A percentile compares a stretch with the other conserved stretches of the same genome.
phyloP scores from a whole-genome alignment of 2,329 filamentous ascomycete genomes.

The Trichophyton rubrum region DNA sequence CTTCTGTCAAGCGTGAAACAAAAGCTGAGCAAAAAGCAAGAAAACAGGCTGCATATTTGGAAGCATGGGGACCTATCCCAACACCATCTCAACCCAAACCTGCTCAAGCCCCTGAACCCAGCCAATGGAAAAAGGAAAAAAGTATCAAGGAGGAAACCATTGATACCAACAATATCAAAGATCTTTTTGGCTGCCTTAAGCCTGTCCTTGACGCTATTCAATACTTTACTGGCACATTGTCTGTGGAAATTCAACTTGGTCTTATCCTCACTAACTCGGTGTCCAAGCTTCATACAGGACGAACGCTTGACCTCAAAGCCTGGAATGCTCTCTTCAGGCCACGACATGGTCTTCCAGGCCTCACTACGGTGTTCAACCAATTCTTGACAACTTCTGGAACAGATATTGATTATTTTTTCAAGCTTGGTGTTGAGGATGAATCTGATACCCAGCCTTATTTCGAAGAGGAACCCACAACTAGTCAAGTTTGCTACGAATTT shows the following conservation, averaged over 20 bases:
- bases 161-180: constrained; percentile 12
- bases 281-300: constrained; percentile 16
- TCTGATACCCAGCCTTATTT: not conserved
- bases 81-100: not conserved
- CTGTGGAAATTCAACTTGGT: constrained; percentile 28
- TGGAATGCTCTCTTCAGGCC: constrained; percentile 26
- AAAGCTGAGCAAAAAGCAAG: constrained; percentile 15
- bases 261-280: constrained; percentile 22
- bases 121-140: constrained; percentile 11
- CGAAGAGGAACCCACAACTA: not conserved
- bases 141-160: constrained; percentile 7
- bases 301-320: constrained; percentile 14
- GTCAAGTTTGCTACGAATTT: constrained; percentile 27
- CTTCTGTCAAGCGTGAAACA: constrained; percentile 11
- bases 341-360: constrained; percentile 16
- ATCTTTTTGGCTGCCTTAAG: constrained; percentile 21
- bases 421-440: constrained; percentile 19
- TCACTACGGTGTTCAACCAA: constrained; percentile 25
- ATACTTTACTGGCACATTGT: constrained; percentile 25
- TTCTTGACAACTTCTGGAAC: constrained; percentile 29
- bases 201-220: constrained; percentile 24
- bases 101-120: constrained; percentile 2
- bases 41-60: constrained; percentile 20
- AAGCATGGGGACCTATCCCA: constrained; percentile 18
- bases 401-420: constrained; percentile 30